Evolutionary conservation across 140 eudicot species (phyloP).

Genomic region (Flaveria floridana): DNA sequence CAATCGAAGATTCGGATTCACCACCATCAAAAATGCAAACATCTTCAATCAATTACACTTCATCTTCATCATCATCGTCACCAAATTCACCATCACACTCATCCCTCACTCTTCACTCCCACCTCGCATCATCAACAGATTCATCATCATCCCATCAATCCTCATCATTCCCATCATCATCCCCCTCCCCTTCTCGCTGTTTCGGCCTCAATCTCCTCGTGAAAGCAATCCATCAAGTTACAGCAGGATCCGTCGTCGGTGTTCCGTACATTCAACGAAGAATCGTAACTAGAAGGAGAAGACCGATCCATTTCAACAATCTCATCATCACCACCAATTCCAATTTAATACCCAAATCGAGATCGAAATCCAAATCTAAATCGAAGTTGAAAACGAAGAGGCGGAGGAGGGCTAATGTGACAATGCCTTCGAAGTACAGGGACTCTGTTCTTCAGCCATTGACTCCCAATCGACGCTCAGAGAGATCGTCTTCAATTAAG

Average conservation of each 20-base stretch:
- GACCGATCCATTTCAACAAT: constrained; percentile 38
- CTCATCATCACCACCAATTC: constrained; percentile 30
- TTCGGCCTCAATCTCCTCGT: constrained; percentile 66
- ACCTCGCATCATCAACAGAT: constrained; percentile 36
- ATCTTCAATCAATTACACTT: constrained; percentile 19
- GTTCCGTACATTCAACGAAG: constrained; percentile 71
- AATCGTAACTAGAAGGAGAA: constrained; percentile 48
- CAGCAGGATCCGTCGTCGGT: constrained; percentile 64
- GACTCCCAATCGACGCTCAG: constrained; percentile 33
- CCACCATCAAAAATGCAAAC: constrained; percentile 20
- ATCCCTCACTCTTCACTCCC: constrained; percentile 43
- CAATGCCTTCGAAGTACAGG: constrained; percentile 45
- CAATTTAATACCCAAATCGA: background rate
- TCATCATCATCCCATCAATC: constrained; percentile 11
- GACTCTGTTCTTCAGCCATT: constrained; percentile 48
- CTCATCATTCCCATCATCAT: constrained; percentile 27
- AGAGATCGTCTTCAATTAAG: constrained; percentile 24
- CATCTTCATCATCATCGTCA: constrained; percentile 28
- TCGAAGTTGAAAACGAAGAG: constrained; percentile 22
- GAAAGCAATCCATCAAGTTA: constrained; percentile 58
- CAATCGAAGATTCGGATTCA: constrained; percentile 11
- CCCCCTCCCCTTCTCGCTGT: constrained; percentile 41
- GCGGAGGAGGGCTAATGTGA: constrained; percentile 36
- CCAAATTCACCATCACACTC: constrained; percentile 45
- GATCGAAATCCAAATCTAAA: constrained; percentile 16